Percentiles rank a stretch among this genome's conserved stretches.
phyloP scores from a whole-genome alignment of 2,329 filamentous ascomycete species.

The Nemania abortiva region DNA sequence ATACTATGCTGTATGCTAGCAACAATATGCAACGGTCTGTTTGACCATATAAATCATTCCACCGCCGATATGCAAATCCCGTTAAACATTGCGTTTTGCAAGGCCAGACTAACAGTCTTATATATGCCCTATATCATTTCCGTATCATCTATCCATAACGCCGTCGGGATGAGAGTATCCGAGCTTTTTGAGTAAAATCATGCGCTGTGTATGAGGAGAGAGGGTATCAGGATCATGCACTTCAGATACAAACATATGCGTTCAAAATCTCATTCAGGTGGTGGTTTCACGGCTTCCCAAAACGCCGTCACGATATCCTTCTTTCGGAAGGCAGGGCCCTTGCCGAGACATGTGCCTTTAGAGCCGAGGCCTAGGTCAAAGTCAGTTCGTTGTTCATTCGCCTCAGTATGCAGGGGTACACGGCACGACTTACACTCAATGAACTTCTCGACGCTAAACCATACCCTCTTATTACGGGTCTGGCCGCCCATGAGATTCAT shows the following conservation, averaged over 20 bases:
- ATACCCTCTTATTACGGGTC: slow-evolving; percentile 32
- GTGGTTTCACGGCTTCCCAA: slow-evolving; percentile 46
- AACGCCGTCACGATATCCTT: slow-evolving; percentile 48
- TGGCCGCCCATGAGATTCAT: slow-evolving; percentile 22
- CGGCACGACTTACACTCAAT: slow-evolving; percentile 34
- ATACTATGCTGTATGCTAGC: not conserved
- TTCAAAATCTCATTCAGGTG: slow-evolving; percentile 19
- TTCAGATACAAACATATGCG: slow-evolving; percentile 1
- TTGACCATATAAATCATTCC: not conserved
- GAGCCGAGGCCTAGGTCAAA: slow-evolving; percentile 43
- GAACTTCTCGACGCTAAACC: slow-evolving; percentile 38
- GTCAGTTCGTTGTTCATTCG: slow-evolving; percentile 24
- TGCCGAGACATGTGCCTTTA: slow-evolving; percentile 47
- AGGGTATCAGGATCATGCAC: not conserved
- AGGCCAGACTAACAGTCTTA: not conserved
- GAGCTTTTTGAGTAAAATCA: slow-evolving; percentile 3
- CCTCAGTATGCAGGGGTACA: not conserved
- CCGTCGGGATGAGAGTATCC: not conserved
- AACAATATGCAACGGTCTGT: not conserved
- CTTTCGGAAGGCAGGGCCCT: slow-evolving; percentile 49
- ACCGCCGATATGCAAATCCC: not conserved
- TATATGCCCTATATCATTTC: slow-evolving; percentile 6
- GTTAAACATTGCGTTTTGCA: not conserved
- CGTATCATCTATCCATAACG: slow-evolving; percentile 10
- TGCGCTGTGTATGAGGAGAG: not conserved